Evolutionary conservation across 805 yeast species (phyloP), one percentile per base, ranked within the genome.

Genomic region (Saccharomycopsis synnaedendra): DNA sequence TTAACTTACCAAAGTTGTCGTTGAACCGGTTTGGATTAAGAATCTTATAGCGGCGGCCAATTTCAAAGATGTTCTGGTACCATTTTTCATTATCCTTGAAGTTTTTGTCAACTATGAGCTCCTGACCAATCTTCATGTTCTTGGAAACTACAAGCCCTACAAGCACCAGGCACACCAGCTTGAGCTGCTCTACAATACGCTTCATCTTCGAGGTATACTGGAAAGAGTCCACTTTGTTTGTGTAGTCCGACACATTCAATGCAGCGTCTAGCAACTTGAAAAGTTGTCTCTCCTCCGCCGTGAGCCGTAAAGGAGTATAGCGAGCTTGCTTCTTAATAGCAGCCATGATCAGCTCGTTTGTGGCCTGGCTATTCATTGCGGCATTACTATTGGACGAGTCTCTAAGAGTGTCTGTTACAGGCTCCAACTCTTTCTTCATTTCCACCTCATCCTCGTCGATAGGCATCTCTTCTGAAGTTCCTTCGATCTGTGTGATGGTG

Each of bases 1-100:
- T 80, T 49, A 85, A 65, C 57, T 84, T 83, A 42, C 94, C 94
- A 60, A 78, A 85, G 4, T 79, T 79, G 57, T 80, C 85, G 52
- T 88, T 71, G 85, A 85, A 80, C 56, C 77, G 72, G 55, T 84
- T 88, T 0, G 94, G 94, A 57, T 84, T 84, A 88, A 84, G 80
- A 56, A 85, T 79, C 59, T 84, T 84, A 64, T 84, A 84, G 41
- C 93, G 70, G 56, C 93, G 69, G 29, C 93, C 93, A 51, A 84
- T 76, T 63, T 84, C 93, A 60, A 84, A 84, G 5, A 84, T 67
- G 39, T 63, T 64, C 58, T 83, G 72, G 60, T 78, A 84, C 88
- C 89, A 85, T 34, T 74, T 77, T 3, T 83, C 80, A 60, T 83
- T 81, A 50, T 78, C 80, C 41, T 73, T 69, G 56, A 82, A 84